A percentile compares a stretch with the other conserved stretches of the same genome.
Conservation (phyloP, 1,284 basidiomycete species). For the Neolentinus lepideus region DNA sequence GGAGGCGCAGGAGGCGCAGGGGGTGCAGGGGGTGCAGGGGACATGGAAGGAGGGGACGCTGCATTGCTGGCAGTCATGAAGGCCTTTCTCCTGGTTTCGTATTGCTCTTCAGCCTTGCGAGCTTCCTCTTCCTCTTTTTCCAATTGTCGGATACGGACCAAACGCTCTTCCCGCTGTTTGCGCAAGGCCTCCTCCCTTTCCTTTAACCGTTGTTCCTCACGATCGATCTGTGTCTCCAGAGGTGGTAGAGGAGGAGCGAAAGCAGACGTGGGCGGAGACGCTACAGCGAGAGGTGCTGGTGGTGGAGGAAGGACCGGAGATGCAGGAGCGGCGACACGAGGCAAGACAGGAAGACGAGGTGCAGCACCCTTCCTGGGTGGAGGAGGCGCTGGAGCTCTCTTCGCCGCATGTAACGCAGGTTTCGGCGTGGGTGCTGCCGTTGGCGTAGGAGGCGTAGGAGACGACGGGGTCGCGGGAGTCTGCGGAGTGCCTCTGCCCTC, state of each 20-base stretch:
- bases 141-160: slow-evolving; percentile 55
- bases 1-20: slow-evolving; percentile 22
- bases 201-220: slow-evolving; percentile 59
- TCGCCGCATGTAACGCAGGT: slow-evolving; percentile 17
- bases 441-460: slow-evolving; percentile 21
- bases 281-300: slow-evolving; percentile 17
- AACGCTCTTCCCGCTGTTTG: slow-evolving; percentile 62
- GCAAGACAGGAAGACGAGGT: slow-evolving; percentile 24
- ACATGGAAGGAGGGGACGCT: slow-evolving; percentile 9
- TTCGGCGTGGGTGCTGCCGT: slow-evolving; percentile 23
- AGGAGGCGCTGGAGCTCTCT: slow-evolving; percentile 15
- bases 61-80: slow-evolving; percentile 36
- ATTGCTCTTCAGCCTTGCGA: slow-evolving; percentile 52
- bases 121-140: slow-evolving; percentile 69
- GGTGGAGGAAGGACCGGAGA: slow-evolving; percentile 18
- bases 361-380: slow-evolving; percentile 22
- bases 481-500: slow-evolving; percentile 27
- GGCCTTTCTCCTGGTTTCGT: slow-evolving; percentile 39
- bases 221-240: slow-evolving; percentile 38
- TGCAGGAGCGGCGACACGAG: slow-evolving; percentile 20
- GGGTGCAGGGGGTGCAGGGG: slow-evolving; percentile 22
- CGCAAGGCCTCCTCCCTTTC: slow-evolving; percentile 58
- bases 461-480: slow-evolving; percentile 26
- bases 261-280: slow-evolving; percentile 23
- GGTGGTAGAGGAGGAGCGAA: slow-evolving; percentile 28